phyloP scores from a whole-genome alignment of 2,329 filamentous ascomycete genomes.

The Trichoderma asperellum region DNA sequence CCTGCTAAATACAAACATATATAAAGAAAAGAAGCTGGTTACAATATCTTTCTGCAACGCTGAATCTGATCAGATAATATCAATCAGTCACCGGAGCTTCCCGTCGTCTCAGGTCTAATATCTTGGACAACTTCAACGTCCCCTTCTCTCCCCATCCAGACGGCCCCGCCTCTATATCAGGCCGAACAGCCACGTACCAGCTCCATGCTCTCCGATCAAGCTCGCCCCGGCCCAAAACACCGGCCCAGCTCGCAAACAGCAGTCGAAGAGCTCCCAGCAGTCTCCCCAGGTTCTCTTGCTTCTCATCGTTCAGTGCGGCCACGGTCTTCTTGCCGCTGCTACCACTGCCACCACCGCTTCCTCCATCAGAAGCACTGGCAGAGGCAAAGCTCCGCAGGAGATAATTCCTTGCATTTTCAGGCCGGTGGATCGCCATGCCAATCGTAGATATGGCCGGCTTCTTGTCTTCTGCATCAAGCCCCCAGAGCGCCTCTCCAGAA shows the following conservation, averaged over 20 bases:
- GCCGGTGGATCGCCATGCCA: conserved; percentile 73
- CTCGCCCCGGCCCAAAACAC: conserved; percentile 64
- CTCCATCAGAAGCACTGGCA: conserved; percentile 32
- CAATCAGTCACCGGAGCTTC: background rate
- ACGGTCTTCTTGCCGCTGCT: conserved; percentile 52
- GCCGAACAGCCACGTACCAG: conserved; percentile 79
- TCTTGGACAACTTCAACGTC: conserved; percentile 65
- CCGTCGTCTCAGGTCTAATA: conserved; percentile 60
- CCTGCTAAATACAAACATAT: background rate
- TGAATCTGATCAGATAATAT: background rate
- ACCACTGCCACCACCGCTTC: conserved; percentile 23
- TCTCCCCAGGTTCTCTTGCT: conserved; percentile 69
- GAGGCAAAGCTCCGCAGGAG: conserved; percentile 63
- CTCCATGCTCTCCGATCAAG: conserved; percentile 76
- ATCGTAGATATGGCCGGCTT: conserved; percentile 45
- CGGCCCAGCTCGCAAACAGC: conserved; percentile 74
- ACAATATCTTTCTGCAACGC: background rate
- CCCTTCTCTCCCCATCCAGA: conserved; percentile 86
- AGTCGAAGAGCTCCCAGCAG: conserved; percentile 73
- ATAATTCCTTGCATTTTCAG: conserved; percentile 68
- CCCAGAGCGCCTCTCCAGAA: conserved; percentile 62
- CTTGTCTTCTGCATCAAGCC: conserved; percentile 59
- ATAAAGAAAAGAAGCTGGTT: background rate
- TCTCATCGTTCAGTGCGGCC: conserved; percentile 60
- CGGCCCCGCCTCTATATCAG: conserved; percentile 73